phyloP scores from a whole-genome alignment of 2,329 filamentous ascomycete genomes.

The Arthroderma uncinatum region DNA sequence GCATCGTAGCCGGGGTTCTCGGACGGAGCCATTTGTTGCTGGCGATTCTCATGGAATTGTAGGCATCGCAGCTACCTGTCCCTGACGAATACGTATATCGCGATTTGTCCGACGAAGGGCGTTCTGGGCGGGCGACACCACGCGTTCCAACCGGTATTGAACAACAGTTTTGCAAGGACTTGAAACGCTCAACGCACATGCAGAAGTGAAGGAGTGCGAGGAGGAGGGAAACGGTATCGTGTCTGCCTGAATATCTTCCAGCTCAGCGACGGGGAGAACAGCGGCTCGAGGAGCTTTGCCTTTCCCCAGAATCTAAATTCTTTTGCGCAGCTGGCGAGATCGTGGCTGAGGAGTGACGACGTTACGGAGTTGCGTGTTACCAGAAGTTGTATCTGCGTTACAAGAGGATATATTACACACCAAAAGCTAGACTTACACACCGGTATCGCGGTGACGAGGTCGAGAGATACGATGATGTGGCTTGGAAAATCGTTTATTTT shows the following conservation, averaged over 20 bases:
- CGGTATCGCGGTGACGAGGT: not conserved
- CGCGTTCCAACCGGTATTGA: not conserved
- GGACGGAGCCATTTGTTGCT: slow-evolving; percentile 32
- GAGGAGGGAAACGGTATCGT: too few species aligned
- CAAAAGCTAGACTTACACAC: not conserved
- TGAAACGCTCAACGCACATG: too few species aligned
- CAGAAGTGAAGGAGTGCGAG: too few species aligned
- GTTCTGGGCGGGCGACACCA: not conserved
- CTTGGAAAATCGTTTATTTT: not conserved
- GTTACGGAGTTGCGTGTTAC: not conserved
- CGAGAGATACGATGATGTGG: not conserved
- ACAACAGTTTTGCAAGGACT: too few species aligned
- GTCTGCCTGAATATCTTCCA: not conserved
- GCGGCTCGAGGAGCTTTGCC: not conserved
- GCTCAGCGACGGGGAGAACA: not conserved
- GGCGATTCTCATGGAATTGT: slow-evolving; percentile 27
- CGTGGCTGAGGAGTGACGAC: slow-evolving; percentile 4
- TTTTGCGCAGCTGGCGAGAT: not conserved
- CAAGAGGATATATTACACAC: not conserved
- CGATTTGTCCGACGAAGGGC: not conserved
- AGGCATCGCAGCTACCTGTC: slow-evolving; percentile 27
- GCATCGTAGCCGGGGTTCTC: slow-evolving; percentile 23
- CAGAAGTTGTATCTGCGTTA: not conserved
- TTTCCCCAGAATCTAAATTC: slow-evolving; percentile 1
- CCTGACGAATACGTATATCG: not conserved